These are phyloP conservation scores for Trichaptum fuscoviolaceum DNA, from an alignment of 768 basidiomycete species.

Conservation along the genomic window DNA sequence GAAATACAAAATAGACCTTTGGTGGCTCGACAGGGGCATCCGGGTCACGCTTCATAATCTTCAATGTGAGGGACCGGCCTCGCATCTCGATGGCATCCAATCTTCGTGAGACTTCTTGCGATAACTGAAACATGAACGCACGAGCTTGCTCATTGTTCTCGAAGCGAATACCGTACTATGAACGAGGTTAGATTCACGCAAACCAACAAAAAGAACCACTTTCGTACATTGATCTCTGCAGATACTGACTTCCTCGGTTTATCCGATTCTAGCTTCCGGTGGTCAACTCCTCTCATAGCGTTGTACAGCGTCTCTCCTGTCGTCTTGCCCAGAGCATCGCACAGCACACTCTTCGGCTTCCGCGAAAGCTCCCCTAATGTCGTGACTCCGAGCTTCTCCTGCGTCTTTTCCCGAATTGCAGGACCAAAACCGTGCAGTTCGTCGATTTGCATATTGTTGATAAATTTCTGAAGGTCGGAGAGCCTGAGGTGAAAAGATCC, in stretches of 20 bases:
- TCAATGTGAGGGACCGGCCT: slow-evolving; percentile 76
- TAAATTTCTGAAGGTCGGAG: slow-evolving; percentile 44
- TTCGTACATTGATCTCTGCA: slow-evolving; percentile 88
- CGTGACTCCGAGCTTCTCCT: slow-evolving; percentile 70
- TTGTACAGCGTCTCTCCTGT: slow-evolving; percentile 85
- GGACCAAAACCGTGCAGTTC: slow-evolving; percentile 86
- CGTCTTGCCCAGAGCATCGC: slow-evolving; percentile 68
- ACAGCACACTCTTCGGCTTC: slow-evolving; percentile 59
- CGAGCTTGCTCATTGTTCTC: slow-evolving; percentile 77
- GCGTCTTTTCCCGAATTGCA: slow-evolving; percentile 69
- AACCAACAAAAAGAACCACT: neutral
- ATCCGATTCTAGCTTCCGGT: slow-evolving; percentile 72
- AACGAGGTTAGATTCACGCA: neutral
- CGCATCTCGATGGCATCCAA: slow-evolving; percentile 63
- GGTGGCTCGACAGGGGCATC: slow-evolving; percentile 84
- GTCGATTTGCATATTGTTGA: slow-evolving; percentile 67
- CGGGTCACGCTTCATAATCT: slow-evolving; percentile 83
- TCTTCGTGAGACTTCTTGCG: slow-evolving; percentile 67
- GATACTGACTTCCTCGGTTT: slow-evolving; percentile 88
- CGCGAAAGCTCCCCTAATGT: slow-evolving; percentile 62
- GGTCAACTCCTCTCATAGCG: slow-evolving; percentile 79
- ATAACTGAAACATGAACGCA: slow-evolving; percentile 70
- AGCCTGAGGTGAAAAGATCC: slow-evolving; percentile 71
- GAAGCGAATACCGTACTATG: slow-evolving; percentile 93
- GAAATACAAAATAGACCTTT: slow-evolving; percentile 50